These are phyloP conservation scores for Colletotrichum chrysophilum DNA, from an alignment of 2,329 filamentous ascomycete genomes.

Conservation along the genomic window DNA sequence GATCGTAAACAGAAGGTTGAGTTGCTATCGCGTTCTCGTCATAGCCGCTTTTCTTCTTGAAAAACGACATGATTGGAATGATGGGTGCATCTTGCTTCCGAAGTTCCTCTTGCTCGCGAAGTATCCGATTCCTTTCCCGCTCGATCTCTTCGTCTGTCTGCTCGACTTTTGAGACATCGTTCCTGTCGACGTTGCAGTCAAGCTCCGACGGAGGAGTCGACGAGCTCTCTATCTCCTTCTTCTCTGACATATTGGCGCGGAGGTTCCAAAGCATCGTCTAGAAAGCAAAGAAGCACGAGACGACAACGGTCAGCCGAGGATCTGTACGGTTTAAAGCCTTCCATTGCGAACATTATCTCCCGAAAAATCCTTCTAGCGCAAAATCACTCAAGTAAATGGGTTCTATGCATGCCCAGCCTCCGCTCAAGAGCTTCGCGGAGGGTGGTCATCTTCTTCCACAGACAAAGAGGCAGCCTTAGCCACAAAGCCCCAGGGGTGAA, in stretches of 20 bases:
- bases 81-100: conserved; percentile 26
- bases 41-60: conserved; percentile 21
- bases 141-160: conserved; percentile 11
- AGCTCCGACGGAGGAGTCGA: neutral
- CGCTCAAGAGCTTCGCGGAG: neutral
- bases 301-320: neutral
- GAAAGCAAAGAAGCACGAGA: neutral
- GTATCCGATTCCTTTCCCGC: neutral
- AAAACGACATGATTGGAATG: conserved; percentile 28
- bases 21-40: conserved; percentile 35
- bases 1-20: conserved; percentile 50
- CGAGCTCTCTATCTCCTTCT: neutral
- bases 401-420: neutral
- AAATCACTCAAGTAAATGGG: neutral
- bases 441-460: neutral
- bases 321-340: neutral
- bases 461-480: neutral
- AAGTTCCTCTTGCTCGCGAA: conserved; percentile 21
- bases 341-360: neutral
- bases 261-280: neutral
- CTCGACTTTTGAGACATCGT: neutral
- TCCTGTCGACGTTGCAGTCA: neutral
- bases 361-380: neutral
- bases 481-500: neutral
- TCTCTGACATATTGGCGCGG: neutral